Conservation (phyloP, 1,284 basidiomycete genomes). For the Binderoboletus segoi region DNA sequence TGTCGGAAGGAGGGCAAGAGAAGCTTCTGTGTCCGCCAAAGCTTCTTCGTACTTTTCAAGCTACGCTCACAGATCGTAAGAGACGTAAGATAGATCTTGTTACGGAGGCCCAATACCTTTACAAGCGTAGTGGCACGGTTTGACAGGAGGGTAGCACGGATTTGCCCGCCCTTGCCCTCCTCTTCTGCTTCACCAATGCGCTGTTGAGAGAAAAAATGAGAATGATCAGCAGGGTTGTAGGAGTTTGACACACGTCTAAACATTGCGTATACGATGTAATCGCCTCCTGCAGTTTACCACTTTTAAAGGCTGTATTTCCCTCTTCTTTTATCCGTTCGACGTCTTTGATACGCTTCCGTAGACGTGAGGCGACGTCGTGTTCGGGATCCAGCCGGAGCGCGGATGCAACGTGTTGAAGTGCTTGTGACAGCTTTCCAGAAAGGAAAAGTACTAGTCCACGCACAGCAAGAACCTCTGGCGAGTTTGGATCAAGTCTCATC, state of each 20-base stretch:
- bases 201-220: slow-evolving; percentile 33
- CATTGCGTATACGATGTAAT: slow-evolving; percentile 70
- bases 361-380: slow-evolving; percentile 65
- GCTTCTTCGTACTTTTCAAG: slow-evolving; percentile 68
- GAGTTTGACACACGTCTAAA: slow-evolving; percentile 51
- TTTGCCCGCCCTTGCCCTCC: slow-evolving; percentile 73
- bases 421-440: slow-evolving; percentile 69
- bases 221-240: neutral
- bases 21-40: slow-evolving; percentile 69
- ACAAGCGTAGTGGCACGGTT: slow-evolving; percentile 84
- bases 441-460: slow-evolving; percentile 82
- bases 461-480: slow-evolving; percentile 81
- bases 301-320: slow-evolving; percentile 80
- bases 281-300: slow-evolving; percentile 61
- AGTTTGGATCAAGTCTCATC: slow-evolving; percentile 68
- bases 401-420: slow-evolving; percentile 71
- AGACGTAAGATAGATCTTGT: neutral
- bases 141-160: slow-evolving; percentile 78
- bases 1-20: slow-evolving; percentile 61
- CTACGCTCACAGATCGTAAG: slow-evolving; percentile 40
- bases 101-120: slow-evolving; percentile 49
- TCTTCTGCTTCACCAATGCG: slow-evolving; percentile 62
- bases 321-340: slow-evolving; percentile 85
- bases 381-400: slow-evolving; percentile 84
- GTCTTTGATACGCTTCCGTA: slow-evolving; percentile 77